Base-by-base conservation (phyloP, 257 asterid species). In the Petrea volubilis region DNA sequence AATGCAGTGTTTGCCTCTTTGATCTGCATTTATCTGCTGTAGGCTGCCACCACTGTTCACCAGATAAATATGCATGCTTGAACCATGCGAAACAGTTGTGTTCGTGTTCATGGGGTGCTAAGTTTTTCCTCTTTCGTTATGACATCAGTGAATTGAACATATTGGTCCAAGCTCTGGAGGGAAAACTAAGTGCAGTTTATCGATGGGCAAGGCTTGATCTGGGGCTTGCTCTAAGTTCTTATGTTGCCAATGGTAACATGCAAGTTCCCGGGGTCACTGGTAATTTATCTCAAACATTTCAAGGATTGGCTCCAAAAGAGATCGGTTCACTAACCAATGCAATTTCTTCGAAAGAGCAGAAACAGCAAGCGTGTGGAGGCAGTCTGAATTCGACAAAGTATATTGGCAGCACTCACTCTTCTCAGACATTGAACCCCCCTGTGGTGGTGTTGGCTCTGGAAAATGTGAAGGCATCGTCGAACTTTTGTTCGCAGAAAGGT, bases 11-110 rank as follows among this genome's bases (percentile, higher is more conserved):
- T n/a, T 87, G 96, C 82, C 76, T 81, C 47, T 89, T 89, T 55
- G 93, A 89, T 80, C 84, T 89, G 82, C 96, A 89, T 74, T 75
- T 89, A 65, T 89, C 96, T 60, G 96, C 93, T 13, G 88, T 89
- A 7, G 93, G 96, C 47, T 89, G 96, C 78, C 93, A 87, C 78
- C 67, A 75, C 64, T 89, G 96, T 77, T 89, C 96, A 68, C 96
- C 96, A 34, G 84, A 75, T 69, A 87, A 83, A 78, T 89, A 89
- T 57, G 96, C 96, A 52, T 89, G 96, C 88, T 77, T 89, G 80
- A 87, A 77, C 84, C 96, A 87, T 83, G 96, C 96, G 51, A 89
- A 83, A 73, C 90, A 85, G 79, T 58, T 89, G 70, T 89, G 96
- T 73, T 71, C 90, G 2, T 89, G 96, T 71, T 81, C 96, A 9